Base-by-base conservation (phyloP, 768 basidiomycete genomes). In the Mycena galericulata region DNA sequence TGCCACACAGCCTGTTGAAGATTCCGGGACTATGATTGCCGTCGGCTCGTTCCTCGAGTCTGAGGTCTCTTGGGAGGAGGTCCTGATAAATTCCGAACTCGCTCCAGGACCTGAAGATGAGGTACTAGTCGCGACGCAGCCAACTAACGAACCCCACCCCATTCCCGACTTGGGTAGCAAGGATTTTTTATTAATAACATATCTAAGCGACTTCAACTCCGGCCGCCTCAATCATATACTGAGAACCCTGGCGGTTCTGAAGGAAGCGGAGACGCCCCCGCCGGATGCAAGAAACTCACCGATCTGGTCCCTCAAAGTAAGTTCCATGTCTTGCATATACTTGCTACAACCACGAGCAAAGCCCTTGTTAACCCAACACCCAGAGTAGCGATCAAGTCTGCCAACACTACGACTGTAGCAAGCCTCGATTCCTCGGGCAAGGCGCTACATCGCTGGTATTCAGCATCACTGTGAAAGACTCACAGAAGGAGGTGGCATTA, bases 341-440 rank as follows among this genome's bases (percentile, higher is more conserved):
- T n/a, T n/a, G n/a, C n/a, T n/a, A n/a, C n/a, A n/a, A n/a, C n/a
- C n/a, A n/a, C n/a, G n/a, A n/a, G n/a, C n/a, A n/a, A n/a, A n/a
- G n/a, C n/a, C n/a, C n/a, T n/a, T n/a, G n/a, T n/a, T n/a, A 43
- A 17, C 34, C 14, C 14, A 36, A 49, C 10, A 24, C 8, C n/a
- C 50, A 62, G 61, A 29, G 30, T 27, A 30, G 27, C 29, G 61
- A 62, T 22, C 12, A 54, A n/a, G 18, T 54, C 36, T 62, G 61
- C 29, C 17, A 32, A 24, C 1, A 24, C 12, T 62, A 62, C 51
- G 61, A 62, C 49, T 7, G 45, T 29, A 4, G 7, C 7, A 41
- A 34, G 6, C 20, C 54, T 9, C 2, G 29, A 14, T 53, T 24
- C 20, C 7, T 62, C 51, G 36, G 20, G 24, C 61, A 45, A 40